Percentiles rank a stretch among this genome's conserved stretches.
phyloP scores from a whole-genome alignment of 768 basidiomycete species.

The Tubosaeta sp. region DNA sequence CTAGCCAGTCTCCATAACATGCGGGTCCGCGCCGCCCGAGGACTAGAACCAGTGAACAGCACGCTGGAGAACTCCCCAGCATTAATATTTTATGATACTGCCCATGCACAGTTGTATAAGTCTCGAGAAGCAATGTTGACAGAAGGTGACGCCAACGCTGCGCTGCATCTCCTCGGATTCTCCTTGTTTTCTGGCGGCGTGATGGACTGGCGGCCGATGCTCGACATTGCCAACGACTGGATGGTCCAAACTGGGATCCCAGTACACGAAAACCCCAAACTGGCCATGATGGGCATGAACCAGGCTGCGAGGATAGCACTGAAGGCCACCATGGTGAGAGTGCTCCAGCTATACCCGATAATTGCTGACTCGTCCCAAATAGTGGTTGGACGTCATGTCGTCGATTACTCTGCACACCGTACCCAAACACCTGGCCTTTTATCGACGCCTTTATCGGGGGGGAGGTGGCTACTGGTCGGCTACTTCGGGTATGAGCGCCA shows the following conservation, averaged over 20 bases:
- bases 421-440: constrained; percentile 62
- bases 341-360: not conserved
- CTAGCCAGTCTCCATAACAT: constrained; percentile 67
- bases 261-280: constrained; percentile 59
- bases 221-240: constrained; percentile 75
- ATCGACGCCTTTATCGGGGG: constrained; percentile 60
- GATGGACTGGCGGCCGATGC: constrained; percentile 66
- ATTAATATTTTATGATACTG: constrained; percentile 63
- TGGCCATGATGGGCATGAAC: constrained; percentile 53
- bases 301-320: constrained; percentile 53
- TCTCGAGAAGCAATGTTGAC: constrained; percentile 50
- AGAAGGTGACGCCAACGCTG: constrained; percentile 73
- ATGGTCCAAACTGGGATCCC: constrained; percentile 61
- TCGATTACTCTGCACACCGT: constrained; percentile 56
- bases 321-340: constrained; percentile 69
- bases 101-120: constrained; percentile 59
- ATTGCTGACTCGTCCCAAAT: constrained; percentile 17
- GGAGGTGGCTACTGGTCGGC: constrained; percentile 44
- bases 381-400: constrained; percentile 81
- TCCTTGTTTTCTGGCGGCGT: constrained; percentile 66
- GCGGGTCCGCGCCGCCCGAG: constrained; percentile 56
- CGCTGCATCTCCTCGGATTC: constrained; percentile 71
- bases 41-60: constrained; percentile 51
- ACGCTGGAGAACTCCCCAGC: constrained; percentile 56
- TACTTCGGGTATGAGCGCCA: constrained; percentile 23